Evolutionary conservation across 352 stramenopile genomes (phyloP), one percentile per base, ranked within the genome.

Genomic region (Globisporangium spiculum): DNA sequence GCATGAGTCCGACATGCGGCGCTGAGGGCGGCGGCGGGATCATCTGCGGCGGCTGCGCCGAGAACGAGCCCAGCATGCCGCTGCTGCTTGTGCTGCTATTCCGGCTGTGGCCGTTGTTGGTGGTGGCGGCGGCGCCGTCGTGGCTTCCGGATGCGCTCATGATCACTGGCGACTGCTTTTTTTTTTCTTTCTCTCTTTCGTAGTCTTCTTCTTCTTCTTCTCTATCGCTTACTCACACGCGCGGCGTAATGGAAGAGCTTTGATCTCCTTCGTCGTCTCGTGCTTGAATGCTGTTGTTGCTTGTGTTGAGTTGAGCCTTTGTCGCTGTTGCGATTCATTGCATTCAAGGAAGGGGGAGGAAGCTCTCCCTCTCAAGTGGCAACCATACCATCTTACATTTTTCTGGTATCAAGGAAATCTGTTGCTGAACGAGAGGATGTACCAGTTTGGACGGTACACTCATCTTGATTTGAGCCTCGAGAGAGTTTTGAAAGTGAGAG

Each of bases 81-180:
- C 54, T 78, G 70, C 79, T 84, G 64, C 68, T 66, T 24, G 74
- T 78, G 69, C 77, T 83, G 73, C 73, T 86, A 67, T 72, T 75
- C 70, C 76, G 74, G 63, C 76, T 83, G 74, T 83, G 78, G 67
- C 70, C 59, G 38, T 63, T 70, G 68, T 54, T 76, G 50, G 18
- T n/a, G 41, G 41, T 18, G 36, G 36, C 5, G 44, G 64, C 57
- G 65, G 30, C 16, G 52, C 60, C 60, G n/a, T 71, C 66, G 27
- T 61, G 50, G 27, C 38, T 62, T 48, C 50, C 60, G 1, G 53
- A 52, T 3, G 34, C 30, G 53, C 59, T 71, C 58, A 66, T 71
- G 38, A 5, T 55, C 16, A n/a, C 41, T 50, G 41, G 14, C 1
- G 30, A 22, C 16, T 50, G 41, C 4, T n/a, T 18, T 56, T 2